A percentile compares a stretch with the other conserved stretches of the same genome.
These are phyloP conservation scores for Tulasnella sp. DNA, from an alignment of 768 basidiomycete species.

Conservation along the genomic window DNA sequence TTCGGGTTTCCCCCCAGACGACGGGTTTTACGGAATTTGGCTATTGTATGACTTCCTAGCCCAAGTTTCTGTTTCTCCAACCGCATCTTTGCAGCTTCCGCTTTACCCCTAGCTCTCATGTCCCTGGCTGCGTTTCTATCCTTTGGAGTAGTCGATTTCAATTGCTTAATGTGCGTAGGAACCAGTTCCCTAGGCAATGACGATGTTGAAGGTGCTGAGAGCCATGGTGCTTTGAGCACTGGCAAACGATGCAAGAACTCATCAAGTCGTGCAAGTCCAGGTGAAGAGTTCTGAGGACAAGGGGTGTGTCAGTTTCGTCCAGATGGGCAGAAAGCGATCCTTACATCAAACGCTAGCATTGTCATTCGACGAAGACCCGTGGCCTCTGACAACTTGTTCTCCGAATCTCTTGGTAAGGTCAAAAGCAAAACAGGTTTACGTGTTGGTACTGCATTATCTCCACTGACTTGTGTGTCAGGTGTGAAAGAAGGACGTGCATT, in stretches of 20 bases:
- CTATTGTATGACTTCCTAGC: too few species aligned
- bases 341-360: constrained; percentile 53
- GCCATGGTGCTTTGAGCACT: constrained; percentile 53
- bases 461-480: constrained; percentile 16
- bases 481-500: constrained; percentile 36
- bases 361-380: constrained; percentile 57
- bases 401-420: constrained; percentile 54
- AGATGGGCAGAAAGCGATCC: constrained; percentile 20
- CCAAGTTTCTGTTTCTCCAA: too few species aligned
- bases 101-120: too few species aligned
- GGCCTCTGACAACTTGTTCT: constrained; percentile 42
- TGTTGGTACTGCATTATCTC: constrained; percentile 15
- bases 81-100: too few species aligned
- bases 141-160: constrained; percentile 62
- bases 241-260: constrained; percentile 31
- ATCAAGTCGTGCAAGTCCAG: constrained; percentile 24
- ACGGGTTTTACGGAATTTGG: too few species aligned
- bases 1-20: too few species aligned
- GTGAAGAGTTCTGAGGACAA: constrained; percentile 29
- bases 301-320: not conserved
- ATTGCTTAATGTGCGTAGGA: constrained; percentile 70
- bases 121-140: constrained; percentile 65
- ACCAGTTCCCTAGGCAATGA: constrained; percentile 26
- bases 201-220: constrained; percentile 23
- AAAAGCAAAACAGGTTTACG: constrained; percentile 49